Conservation (phyloP, 1,139 yeast species). For the Taphrina populina region DNA sequence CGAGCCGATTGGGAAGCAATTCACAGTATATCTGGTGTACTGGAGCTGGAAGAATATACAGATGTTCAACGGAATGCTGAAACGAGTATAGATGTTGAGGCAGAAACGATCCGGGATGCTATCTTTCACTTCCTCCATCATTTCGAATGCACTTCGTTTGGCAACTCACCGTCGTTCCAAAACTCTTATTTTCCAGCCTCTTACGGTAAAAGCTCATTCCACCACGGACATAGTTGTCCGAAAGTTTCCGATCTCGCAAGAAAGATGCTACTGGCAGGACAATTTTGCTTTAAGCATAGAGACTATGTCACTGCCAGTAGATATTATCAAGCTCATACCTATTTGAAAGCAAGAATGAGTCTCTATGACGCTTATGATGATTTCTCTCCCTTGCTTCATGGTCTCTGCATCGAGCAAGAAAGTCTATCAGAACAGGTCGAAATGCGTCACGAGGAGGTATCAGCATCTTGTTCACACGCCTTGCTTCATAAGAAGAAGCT, state of each 20-base stretch:
- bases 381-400: constrained; percentile 22
- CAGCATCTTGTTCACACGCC: constrained; percentile 17
- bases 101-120: neutral
- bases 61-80: no score
- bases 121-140: no score
- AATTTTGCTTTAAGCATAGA: constrained; percentile 1
- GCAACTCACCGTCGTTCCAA: no score
- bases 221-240: no score
- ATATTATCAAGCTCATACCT: constrained; percentile 15
- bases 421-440: neutral
- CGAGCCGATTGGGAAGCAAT: no score
- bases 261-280: constrained; percentile 6
- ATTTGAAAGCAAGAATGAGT: neutral
- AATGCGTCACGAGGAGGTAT: neutral
- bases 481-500: neutral
- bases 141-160: no score
- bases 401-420: constrained; percentile 4
- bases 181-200: no score
- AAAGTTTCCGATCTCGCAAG: constrained; percentile 5
- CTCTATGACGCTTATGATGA: constrained; percentile 17
- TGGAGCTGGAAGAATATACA: no score
- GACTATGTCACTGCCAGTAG: constrained; percentile 5
- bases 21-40: no score
- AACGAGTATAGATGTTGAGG: no score
- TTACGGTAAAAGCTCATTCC: no score